Percentiles rank a stretch among this genome's conserved stretches.
phyloP scores from a whole-genome alignment of 805 yeast species.

The Clavispora vitiphila region DNA sequence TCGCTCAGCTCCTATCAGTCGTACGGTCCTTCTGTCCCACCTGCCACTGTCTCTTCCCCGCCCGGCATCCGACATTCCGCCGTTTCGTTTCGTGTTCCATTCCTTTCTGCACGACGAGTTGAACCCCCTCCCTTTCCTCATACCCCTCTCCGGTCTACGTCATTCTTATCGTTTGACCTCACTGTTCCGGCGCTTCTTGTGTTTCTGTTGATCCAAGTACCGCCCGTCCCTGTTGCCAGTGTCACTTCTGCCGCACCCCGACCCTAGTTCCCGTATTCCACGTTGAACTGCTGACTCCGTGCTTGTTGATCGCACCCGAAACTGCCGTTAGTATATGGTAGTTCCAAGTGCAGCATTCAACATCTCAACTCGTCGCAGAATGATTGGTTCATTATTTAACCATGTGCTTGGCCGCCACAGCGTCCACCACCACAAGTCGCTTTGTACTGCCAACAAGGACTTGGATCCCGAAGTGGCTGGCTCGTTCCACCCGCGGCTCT shows the following conservation, averaged over 20 bases:
- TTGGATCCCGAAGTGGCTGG: slow-evolving; percentile 15
- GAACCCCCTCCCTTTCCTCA: background rate
- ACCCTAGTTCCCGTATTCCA: background rate
- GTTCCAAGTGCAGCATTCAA: background rate
- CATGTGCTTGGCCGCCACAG: slow-evolving; percentile 11
- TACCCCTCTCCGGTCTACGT: no score
- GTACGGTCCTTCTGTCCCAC: background rate
- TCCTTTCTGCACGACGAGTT: slow-evolving; percentile 1
- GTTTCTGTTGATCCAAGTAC: no score
- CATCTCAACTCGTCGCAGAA: slow-evolving; percentile 10
- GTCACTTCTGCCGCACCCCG: no score
- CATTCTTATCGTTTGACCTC: no score
- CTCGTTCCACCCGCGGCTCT: slow-evolving; percentile 41
- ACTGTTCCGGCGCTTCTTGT: no score
- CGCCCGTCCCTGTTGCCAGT: no score
- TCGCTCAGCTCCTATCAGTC: background rate
- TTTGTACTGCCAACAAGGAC: slow-evolving; percentile 25
- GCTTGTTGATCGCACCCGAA: background rate
- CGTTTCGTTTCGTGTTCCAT: background rate
- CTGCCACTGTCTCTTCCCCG: background rate
- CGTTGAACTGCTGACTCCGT: no score
- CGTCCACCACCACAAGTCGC: slow-evolving; percentile 7
- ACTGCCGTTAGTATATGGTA: background rate
- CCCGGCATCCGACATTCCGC: background rate
- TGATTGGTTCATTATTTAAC: slow-evolving; percentile 17